phyloP scores from a whole-genome alignment of 1,284 basidiomycete species.

The Fistulina hepatica region DNA sequence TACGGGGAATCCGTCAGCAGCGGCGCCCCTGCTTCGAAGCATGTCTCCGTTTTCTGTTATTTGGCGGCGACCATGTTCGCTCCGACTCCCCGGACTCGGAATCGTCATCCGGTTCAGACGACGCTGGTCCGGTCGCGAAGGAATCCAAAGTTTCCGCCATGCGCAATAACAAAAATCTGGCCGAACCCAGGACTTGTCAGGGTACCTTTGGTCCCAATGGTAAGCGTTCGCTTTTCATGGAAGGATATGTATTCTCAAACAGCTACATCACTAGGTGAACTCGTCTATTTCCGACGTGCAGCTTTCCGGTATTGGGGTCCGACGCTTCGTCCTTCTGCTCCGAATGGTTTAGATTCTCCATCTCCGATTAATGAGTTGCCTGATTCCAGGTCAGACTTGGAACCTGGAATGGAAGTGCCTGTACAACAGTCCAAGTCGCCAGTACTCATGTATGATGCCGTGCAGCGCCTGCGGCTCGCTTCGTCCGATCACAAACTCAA shows the following conservation, averaged over 20 bases:
- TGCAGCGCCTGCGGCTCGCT: conserved; percentile 47
- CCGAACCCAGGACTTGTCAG: conserved; percentile 71
- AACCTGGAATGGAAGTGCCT: conserved; percentile 19
- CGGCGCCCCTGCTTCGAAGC: conserved; percentile 72
- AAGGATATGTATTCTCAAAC: background rate
- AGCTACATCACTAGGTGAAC: conserved; percentile 43
- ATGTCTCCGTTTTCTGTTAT: conserved; percentile 72
- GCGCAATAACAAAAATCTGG: conserved; percentile 61
- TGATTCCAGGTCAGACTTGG: conserved; percentile 12
- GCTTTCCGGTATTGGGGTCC: too few species aligned
- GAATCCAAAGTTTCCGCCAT: conserved; percentile 42
- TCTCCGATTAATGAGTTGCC: too few species aligned
- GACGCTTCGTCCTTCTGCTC: too few species aligned
- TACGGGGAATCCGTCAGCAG: conserved; percentile 60
- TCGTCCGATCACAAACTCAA: conserved; percentile 39
- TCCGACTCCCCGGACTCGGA: conserved; percentile 48
- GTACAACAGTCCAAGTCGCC: conserved; percentile 49
- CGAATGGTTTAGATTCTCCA: conserved; percentile 14
- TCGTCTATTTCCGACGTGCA: conserved; percentile 78
- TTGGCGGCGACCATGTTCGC: too few species aligned
- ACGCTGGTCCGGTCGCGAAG: conserved; percentile 30
- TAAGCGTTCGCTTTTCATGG: conserved; percentile 22
- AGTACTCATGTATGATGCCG: conserved; percentile 55
- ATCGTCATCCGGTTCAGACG: conserved; percentile 37
- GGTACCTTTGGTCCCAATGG: conserved; percentile 83